Percentiles rank a stretch among this genome's conserved stretches.
Evolutionary conservation across 805 yeast genomes (phyloP).

Genomic region (Candida alai): DNA sequence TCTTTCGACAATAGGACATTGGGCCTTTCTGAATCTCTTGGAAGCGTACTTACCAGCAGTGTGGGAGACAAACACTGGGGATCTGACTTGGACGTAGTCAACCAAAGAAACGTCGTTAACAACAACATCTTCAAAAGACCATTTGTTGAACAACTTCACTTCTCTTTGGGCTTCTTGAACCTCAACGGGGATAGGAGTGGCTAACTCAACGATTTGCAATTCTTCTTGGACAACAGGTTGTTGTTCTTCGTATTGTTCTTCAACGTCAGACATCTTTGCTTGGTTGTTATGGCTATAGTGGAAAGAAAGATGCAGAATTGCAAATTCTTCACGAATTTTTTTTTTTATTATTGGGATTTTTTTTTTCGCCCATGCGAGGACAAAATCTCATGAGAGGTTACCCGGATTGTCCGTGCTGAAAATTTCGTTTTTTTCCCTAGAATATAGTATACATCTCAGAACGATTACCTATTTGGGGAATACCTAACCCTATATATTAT

Average conservation of each 20-base stretch:
- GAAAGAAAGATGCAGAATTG: too few species aligned
- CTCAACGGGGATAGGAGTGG: slow-evolving; percentile 95
- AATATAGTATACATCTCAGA: slow-evolving; percentile 15
- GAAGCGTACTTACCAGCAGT: slow-evolving; percentile 99
- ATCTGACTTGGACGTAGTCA: slow-evolving; percentile 97
- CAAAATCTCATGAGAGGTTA: slow-evolving; percentile 13
- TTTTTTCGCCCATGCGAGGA: too few species aligned
- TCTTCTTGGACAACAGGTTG: slow-evolving; percentile 83
- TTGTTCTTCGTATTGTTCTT: slow-evolving; percentile 44
- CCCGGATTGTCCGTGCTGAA: slow-evolving; percentile 16
- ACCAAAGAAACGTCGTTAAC: slow-evolving; percentile 97
- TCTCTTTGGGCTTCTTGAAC: slow-evolving; percentile 94
- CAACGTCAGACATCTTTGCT: slow-evolving; percentile 76
- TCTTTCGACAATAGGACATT: slow-evolving; percentile 99
- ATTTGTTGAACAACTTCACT: slow-evolving; percentile 98
- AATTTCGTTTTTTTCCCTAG: slow-evolving; percentile 8
- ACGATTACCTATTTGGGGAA: slow-evolving; percentile 15
- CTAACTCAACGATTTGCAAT: slow-evolving; percentile 77
- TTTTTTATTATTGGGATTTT: too few species aligned
- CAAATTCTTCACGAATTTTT: too few species aligned
- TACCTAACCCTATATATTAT: slow-evolving; percentile 12
- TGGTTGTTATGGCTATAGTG: slow-evolving; percentile 1
- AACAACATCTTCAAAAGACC: slow-evolving; percentile 98
- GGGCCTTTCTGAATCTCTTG: slow-evolving; percentile 99
- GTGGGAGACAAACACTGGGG: slow-evolving; percentile 97